These are phyloP conservation scores for Phialophora expanda DNA, from an alignment of 2,329 filamentous ascomycete genomes.

Conservation along the genomic window DNA sequence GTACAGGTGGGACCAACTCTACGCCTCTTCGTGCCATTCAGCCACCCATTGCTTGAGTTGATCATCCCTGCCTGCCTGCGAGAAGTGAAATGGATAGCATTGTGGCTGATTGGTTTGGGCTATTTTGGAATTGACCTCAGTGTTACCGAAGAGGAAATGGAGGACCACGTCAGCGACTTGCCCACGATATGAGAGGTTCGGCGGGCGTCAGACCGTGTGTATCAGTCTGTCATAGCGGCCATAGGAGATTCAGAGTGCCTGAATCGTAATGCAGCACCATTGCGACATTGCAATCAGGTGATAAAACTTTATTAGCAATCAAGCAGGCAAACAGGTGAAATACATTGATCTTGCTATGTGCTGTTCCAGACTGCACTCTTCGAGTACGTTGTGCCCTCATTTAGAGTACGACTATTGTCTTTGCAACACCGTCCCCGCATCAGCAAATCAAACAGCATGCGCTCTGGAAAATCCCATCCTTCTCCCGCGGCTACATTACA, in stretches of 20 bases:
- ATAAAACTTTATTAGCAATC: neutral
- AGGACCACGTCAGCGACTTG: neutral
- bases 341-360: neutral
- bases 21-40: constrained; percentile 5
- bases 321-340: neutral
- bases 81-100: neutral
- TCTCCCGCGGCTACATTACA: neutral
- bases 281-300: neutral
- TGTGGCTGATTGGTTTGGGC: neutral
- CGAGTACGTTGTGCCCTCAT: neutral
- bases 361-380: neutral
- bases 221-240: neutral
- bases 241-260: neutral
- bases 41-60: neutral
- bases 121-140: neutral
- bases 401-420: neutral
- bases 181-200: neutral
- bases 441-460: neutral
- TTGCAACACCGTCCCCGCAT: neutral
- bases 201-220: neutral
- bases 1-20: neutral
- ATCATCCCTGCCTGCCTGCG: neutral
- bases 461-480: neutral
- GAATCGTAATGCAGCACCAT: neutral
- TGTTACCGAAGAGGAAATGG: neutral